Evolutionary conservation across 139 green algal genomes (phyloP).

Genomic region (Gonium pectorale): DNA sequence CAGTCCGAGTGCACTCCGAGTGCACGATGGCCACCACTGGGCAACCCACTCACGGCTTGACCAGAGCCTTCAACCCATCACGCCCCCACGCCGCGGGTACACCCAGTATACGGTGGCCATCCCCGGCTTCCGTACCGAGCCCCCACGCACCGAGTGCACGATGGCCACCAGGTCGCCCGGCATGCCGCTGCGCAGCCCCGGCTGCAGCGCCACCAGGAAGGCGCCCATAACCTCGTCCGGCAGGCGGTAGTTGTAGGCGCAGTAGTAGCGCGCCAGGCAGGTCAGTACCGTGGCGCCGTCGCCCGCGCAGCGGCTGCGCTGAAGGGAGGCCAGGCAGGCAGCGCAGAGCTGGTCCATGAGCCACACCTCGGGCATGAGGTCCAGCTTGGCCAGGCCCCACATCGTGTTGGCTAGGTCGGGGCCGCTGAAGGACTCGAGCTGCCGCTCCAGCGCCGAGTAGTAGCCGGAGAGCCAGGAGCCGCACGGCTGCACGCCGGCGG

Average conservation of each 20-base stretch:
- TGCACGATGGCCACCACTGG: too few relatives aligned
- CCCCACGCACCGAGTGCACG: slow-evolving; percentile 45
- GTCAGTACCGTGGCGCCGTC: slow-evolving; percentile 55
- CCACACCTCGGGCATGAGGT: slow-evolving; percentile 61
- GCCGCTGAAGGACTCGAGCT: slow-evolving; percentile 26
- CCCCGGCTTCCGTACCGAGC: too few relatives aligned
- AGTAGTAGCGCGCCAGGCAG: slow-evolving; percentile 48
- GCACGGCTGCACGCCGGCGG: slow-evolving; percentile 43
- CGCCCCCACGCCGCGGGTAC: too few relatives aligned
- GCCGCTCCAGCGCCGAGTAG: slow-evolving; percentile 39
- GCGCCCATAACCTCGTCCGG: slow-evolving; percentile 39
- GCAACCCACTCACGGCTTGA: too few relatives aligned
- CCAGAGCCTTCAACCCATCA: too few relatives aligned
- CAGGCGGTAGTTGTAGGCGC: slow-evolving; percentile 47
- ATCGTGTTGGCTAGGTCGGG: slow-evolving; percentile 51
- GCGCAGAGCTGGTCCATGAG: slow-evolving; percentile 38
- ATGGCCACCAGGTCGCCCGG: slow-evolving; percentile 54
- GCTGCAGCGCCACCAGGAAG: slow-evolving; percentile 45
- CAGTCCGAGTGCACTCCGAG: too few relatives aligned
- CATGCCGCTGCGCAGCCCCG: slow-evolving; percentile 29
- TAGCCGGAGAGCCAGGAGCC: slow-evolving; percentile 54
- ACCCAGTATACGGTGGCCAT: too few relatives aligned
- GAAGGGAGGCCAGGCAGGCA: slow-evolving; percentile 8
- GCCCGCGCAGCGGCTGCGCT: slow-evolving; percentile 8
- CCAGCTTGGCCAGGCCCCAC: slow-evolving; percentile 49